Conservation (phyloP, 805 yeast species). For the Kazachstania bromeliacearum region DNA sequence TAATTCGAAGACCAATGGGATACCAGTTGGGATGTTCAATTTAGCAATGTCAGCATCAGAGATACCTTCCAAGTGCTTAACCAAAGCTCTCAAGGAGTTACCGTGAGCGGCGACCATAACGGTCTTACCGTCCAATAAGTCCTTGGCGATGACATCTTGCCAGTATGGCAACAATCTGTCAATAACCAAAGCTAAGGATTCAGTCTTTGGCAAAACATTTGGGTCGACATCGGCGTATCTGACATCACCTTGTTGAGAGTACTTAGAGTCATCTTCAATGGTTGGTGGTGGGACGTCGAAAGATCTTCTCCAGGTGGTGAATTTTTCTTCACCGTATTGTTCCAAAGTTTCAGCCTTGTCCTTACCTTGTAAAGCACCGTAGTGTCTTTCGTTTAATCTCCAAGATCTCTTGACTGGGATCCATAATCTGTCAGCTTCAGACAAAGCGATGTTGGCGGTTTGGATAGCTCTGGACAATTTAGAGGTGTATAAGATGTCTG, state of each 20-base stretch:
- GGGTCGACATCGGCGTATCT: slow-evolving; percentile 83
- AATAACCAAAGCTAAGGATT: slow-evolving; percentile 87
- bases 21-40: slow-evolving; percentile 97
- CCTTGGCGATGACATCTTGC: slow-evolving; percentile 84
- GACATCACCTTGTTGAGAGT: slow-evolving; percentile 75
- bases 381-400: slow-evolving; percentile 98
- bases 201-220: slow-evolving; percentile 82
- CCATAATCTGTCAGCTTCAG: slow-evolving; percentile 79
- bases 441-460: slow-evolving; percentile 92
- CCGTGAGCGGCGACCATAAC: slow-evolving; percentile 96
- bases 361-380: slow-evolving; percentile 98
- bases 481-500: slow-evolving; percentile 87
- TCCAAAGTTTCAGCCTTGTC: slow-evolving; percentile 91
- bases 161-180: slow-evolving; percentile 96
- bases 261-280: slow-evolving; percentile 67
- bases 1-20: slow-evolving; percentile 93
- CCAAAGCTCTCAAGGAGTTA: slow-evolving; percentile 94
- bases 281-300: slow-evolving; percentile 94
- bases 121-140: slow-evolving; percentile 77
- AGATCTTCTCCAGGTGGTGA: slow-evolving; percentile 96
- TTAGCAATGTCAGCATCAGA: slow-evolving; percentile 88
- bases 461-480: slow-evolving; percentile 89
- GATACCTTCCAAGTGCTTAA: slow-evolving; percentile 89
- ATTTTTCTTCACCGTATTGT: slow-evolving; percentile 81
- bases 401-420: slow-evolving; percentile 90